Percentiles rank a stretch among this genome's conserved stretches.
Evolutionary conservation across 2,329 filamentous ascomycete genomes (phyloP).

Genomic region (Plectosphaerella plurivora): DNA sequence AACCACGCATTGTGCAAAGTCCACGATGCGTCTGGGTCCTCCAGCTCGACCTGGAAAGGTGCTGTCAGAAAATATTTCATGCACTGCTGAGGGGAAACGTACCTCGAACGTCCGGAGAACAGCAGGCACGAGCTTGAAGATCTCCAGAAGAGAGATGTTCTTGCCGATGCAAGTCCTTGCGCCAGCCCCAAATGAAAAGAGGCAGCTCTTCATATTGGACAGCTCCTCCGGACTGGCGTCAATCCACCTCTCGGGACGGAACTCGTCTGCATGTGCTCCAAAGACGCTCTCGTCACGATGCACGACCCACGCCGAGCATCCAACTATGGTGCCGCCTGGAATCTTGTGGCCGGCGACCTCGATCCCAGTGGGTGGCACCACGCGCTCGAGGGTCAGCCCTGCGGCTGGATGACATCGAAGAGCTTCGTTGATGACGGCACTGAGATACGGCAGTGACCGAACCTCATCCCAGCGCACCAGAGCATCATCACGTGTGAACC

Average conservation of each 20-base stretch:
- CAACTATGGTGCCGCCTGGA: slow-evolving; percentile 2
- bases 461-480: slow-evolving; percentile 3
- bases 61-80: neutral
- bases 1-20: slow-evolving; percentile 1
- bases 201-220: neutral
- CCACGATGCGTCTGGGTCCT: neutral
- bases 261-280: neutral
- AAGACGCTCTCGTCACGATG: slow-evolving; percentile 1
- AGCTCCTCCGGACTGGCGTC: neutral
- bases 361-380: neutral
- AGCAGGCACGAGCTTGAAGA: slow-evolving; percentile 2
- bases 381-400: neutral
- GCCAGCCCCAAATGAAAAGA: slow-evolving; percentile 2
- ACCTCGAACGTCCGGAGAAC: slow-evolving; percentile 1
- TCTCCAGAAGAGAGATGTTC: slow-evolving; percentile 3
- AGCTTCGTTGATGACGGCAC: slow-evolving; percentile 1
- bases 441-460: neutral
- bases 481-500: neutral
- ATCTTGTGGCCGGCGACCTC: neutral
- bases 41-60: neutral
- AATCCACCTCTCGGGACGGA: slow-evolving; percentile 3
- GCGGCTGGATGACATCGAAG: slow-evolving; percentile 3
- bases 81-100: neutral
- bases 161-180: slow-evolving; percentile 3
- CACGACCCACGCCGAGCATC: slow-evolving; percentile 2